Evolutionary conservation across 2,329 filamentous ascomycete species (phyloP), one percentile per base, ranked within the genome.

Genomic region (Ophiosphaerella korrae): DNA sequence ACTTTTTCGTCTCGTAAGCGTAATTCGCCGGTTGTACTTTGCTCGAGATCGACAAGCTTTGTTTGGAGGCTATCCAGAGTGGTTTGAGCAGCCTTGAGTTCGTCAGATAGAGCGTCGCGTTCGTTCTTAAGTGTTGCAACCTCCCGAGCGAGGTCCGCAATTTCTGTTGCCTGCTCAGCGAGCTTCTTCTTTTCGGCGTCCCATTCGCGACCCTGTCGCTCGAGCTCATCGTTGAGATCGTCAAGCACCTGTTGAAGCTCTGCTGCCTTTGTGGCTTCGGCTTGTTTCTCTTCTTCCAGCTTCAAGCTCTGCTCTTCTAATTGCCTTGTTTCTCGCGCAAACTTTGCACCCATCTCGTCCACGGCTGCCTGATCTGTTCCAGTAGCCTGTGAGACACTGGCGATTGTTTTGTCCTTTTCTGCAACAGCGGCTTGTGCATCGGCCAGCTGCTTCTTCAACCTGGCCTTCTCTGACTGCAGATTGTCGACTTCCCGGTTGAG

Each of bases 191-290:
- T 73, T 31, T 74, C 70, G 13, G 62, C 62, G 39, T 71, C 68
- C 70, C 70, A 74, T 45, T 74, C 57, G 7, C 52, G 58, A 35
- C 67, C 69, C 40, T 72, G 70, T 24, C 65, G 57, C 42, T 73
- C 69, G 9, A 74, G 65, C 43, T 74, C 71, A 7, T 58, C 60
- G 47, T 66, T 71, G 45, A 74, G 59, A 16, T 74, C 69, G 38
- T 63, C 64, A 5, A 74, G 59, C 6, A 73, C 64, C 50, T 72
- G 66, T 50, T 72, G 69, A 3, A 74, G 60, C 40, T 74, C 71
- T 24, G 63, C 58, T 1, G 70, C 66, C 21, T 67, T 68, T 31
- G 66, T 55, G 16, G 63, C 61, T 49, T 73, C 71, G 0, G 61
- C 60, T 42, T 62, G 60, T 47, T 67, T 72, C 45, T 73, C 70